phyloP scores from a whole-genome alignment of 2,329 filamentous ascomycete genomes.

The Laburnicola sp. region DNA sequence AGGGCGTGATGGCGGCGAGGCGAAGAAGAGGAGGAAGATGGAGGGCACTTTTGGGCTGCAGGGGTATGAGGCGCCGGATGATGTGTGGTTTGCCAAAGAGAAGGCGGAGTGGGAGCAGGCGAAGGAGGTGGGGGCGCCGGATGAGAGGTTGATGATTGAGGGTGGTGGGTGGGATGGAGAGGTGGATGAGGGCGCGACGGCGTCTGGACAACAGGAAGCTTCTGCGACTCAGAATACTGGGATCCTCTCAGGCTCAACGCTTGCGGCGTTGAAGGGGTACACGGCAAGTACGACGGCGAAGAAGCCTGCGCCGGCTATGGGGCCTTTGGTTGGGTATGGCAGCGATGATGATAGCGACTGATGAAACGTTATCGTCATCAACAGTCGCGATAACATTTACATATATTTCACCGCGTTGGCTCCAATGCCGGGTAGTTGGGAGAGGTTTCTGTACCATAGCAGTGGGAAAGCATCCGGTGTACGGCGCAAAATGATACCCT shows the following conservation, averaged over 20 bases:
- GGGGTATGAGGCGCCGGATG: slow-evolving; percentile 91
- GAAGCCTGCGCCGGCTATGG: slow-evolving; percentile 60
- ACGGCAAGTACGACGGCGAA: slow-evolving; percentile 52
- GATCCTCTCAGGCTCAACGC: slow-evolving; percentile 79
- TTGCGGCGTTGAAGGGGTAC: slow-evolving; percentile 72
- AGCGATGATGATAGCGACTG: slow-evolving; percentile 80
- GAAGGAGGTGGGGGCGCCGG: slow-evolving; percentile 63
- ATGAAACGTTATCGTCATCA: slow-evolving; percentile 5
- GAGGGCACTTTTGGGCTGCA: slow-evolving; percentile 83
- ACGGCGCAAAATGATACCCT: slow-evolving; percentile 4
- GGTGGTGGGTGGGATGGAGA: slow-evolving; percentile 36
- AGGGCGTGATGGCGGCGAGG: slow-evolving; percentile 76
- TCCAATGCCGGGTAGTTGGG: too few relatives aligned
- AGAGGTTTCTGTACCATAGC: too few relatives aligned
- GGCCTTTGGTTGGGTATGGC: slow-evolving; percentile 83
- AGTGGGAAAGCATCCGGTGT: neutral
- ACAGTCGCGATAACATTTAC: neutral
- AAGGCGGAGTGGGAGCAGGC: slow-evolving; percentile 68
- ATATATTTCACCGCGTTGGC: neutral
- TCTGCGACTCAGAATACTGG: slow-evolving; percentile 50
- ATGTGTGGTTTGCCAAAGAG: slow-evolving; percentile 87
- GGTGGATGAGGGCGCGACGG: slow-evolving; percentile 38
- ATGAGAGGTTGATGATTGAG: slow-evolving; percentile 54
- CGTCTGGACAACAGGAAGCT: slow-evolving; percentile 28
- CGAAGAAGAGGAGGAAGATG: slow-evolving; percentile 83